These are phyloP conservation scores for Acanthamoeba quina DNA, from an alignment of 208 protist genomes.

Conservation along the genomic window DNA sequence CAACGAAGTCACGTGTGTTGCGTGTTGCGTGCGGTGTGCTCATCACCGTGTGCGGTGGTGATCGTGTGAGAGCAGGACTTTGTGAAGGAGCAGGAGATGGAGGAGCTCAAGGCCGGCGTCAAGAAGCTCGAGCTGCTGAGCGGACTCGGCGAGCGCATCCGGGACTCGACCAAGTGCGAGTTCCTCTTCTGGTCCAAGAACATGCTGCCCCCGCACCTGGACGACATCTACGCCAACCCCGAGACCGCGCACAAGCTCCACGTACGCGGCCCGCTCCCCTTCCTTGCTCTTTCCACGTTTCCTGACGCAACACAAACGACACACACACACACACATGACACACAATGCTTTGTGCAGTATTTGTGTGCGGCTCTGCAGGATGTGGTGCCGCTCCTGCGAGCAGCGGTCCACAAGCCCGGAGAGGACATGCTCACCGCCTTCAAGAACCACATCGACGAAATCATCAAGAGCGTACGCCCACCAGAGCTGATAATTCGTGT, in stretches of 20 bases:
- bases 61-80: background rate
- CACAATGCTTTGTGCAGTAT: background rate
- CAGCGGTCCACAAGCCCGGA: conserved; percentile 47
- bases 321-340: conserved; percentile 77
- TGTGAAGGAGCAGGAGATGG: conserved; percentile 66
- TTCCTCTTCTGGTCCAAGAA: conserved; percentile 95
- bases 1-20: background rate
- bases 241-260: conserved; percentile 87
- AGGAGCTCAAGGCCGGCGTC: conserved; percentile 83
- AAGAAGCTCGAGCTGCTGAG: conserved; percentile 89
- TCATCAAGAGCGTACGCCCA: background rate
- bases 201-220: conserved; percentile 93
- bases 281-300: conserved; percentile 82
- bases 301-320: conserved; percentile 81
- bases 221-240: conserved; percentile 90
- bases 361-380: background rate
- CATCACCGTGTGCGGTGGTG: background rate
- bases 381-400: conserved; percentile 28
- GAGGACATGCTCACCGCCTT: conserved; percentile 86
- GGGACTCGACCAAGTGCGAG: conserved; percentile 88
- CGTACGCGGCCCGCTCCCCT: conserved; percentile 74
- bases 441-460: conserved; percentile 87
- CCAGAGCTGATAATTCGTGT: background rate
- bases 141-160: conserved; percentile 85
- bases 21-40: background rate